These are phyloP conservation scores for Lobosporangium transversale DNA, from an alignment of 192 early-diverging fungal genomes.

Conservation along the genomic window DNA sequence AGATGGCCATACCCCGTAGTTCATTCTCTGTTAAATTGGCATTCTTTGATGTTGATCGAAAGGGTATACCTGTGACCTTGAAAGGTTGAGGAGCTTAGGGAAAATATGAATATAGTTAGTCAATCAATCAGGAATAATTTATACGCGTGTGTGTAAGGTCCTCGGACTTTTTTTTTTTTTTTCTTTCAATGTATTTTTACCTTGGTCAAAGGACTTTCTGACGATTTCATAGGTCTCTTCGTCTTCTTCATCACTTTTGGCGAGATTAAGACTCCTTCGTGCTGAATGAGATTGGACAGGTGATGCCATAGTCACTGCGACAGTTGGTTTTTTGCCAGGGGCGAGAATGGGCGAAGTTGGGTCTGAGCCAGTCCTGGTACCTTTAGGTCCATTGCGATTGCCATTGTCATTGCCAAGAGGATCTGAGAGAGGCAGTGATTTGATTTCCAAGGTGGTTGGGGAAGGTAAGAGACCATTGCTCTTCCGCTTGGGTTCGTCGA, in stretches of 20 bases:
- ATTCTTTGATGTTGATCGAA: constrained; percentile 8
- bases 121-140: neutral
- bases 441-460: constrained; percentile 13
- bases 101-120: neutral
- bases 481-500: constrained; percentile 22
- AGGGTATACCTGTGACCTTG: constrained; percentile 27
- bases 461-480: constrained; percentile 17
- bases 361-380: constrained; percentile 5
- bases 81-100: constrained; percentile 21
- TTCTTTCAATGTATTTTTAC: no score
- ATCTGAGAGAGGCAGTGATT: constrained; percentile 6
- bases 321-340: constrained; percentile 1
- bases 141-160: no score
- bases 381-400: neutral
- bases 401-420: no score
- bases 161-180: no score
- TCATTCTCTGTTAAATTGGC: constrained; percentile 20
- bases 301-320: constrained; percentile 3
- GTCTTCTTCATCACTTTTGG: neutral
- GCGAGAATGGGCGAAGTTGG: constrained; percentile 9
- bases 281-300: constrained; percentile 5
- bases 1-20: constrained; percentile 14
- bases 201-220: neutral
- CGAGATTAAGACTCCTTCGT: neutral
- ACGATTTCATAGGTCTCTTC: neutral